These are phyloP conservation scores for Aspergillus sclerotiicarbonarius DNA, from an alignment of 495 filamentous ascomycete genomes.

Conservation along the genomic window DNA sequence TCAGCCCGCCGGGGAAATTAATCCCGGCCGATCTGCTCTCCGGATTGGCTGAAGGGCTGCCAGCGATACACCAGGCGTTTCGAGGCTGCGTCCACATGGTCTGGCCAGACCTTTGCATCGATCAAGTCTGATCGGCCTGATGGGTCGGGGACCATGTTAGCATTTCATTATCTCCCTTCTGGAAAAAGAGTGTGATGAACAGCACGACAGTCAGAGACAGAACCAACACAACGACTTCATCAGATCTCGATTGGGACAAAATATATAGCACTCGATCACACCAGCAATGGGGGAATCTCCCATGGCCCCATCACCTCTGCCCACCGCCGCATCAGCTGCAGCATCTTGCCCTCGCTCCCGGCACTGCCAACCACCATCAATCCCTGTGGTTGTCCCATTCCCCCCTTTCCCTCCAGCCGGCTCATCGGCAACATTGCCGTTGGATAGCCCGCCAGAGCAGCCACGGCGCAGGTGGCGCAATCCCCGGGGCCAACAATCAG, in stretches of 20 bases:
- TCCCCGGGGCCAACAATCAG: background rate
- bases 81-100: no score
- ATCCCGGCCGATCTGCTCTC: background rate
- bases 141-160: no score
- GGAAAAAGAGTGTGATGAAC: no score
- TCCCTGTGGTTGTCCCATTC: background rate
- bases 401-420: background rate
- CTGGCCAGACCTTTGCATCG: no score
- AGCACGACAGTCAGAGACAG: no score
- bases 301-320: background rate
- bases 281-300: background rate
- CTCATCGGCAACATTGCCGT: background rate
- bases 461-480: background rate
- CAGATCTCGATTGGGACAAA: no score
- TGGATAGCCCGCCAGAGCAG: background rate
- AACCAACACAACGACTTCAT: no score
- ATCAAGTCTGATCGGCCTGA: no score
- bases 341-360: background rate
- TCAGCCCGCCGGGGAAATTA: background rate
- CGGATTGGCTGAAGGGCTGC: no score
- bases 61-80: no score
- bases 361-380: background rate
- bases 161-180: no score
- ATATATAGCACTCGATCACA: no score
- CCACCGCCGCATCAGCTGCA: background rate